phyloP scores from a whole-genome alignment of 2,329 filamentous ascomycete species.

The Pseudogymnoascus verrucosus region DNA sequence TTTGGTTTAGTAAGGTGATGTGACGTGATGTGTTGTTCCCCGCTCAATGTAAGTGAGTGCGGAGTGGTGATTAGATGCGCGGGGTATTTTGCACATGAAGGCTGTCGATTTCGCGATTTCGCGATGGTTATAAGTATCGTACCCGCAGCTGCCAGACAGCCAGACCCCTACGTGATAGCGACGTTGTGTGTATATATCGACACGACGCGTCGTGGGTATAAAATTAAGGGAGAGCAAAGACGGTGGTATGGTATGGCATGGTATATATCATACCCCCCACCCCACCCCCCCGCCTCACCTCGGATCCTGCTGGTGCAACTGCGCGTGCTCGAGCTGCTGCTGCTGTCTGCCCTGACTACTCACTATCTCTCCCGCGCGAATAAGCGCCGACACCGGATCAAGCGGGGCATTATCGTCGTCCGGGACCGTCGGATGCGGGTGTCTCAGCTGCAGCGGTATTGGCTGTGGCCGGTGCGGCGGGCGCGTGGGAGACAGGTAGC shows the following conservation, averaged over 20 bases:
- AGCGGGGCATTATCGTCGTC: conserved; percentile 30
- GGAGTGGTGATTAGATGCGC: background rate
- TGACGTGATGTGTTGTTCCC: background rate
- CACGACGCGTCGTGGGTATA: background rate
- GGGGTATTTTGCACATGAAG: too few species aligned
- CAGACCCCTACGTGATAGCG: background rate
- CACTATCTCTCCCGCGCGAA: conserved; percentile 53
- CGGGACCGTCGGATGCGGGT: conserved; percentile 17
- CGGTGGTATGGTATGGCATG: background rate
- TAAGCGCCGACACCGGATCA: conserved; percentile 51
- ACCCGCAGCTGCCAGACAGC: background rate
- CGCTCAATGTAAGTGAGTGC: background rate
- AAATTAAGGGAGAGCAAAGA: background rate
- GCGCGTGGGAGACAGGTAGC: conserved; percentile 19
- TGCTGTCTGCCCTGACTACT: background rate
- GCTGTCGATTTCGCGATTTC: too few species aligned
- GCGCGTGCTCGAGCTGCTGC: background rate
- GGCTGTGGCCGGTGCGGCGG: conserved; percentile 8
- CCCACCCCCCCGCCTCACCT: background rate
- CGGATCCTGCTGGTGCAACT: background rate
- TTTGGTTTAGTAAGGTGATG: background rate
- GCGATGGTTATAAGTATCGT: too few species aligned
- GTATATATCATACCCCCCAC: background rate
- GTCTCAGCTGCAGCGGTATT: conserved; percentile 15
- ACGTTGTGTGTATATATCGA: background rate